phyloP scores from a whole-genome alignment of 495 filamentous ascomycete species.

The Hyphodiscus hymeniophilus region DNA sequence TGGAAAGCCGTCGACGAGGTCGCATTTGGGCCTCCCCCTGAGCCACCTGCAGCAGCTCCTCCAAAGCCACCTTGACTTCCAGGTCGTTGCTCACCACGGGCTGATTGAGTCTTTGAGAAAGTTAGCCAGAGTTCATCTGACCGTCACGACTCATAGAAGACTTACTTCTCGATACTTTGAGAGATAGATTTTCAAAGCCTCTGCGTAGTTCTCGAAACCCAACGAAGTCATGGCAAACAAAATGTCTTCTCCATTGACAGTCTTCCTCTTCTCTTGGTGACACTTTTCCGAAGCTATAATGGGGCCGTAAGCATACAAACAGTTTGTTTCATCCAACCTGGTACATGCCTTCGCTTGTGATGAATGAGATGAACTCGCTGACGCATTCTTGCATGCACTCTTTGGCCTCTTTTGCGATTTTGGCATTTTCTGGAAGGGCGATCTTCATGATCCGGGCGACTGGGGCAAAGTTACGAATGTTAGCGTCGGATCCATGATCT shows the following conservation, averaged over 20 bases:
- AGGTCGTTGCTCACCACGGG: slow-evolving; percentile 63
- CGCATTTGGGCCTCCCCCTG: slow-evolving; percentile 31
- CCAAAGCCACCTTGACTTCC: slow-evolving; percentile 58
- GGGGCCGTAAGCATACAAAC: not conserved
- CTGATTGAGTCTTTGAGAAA: slow-evolving; percentile 58
- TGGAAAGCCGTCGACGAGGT: slow-evolving; percentile 43
- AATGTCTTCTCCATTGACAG: slow-evolving; percentile 97
- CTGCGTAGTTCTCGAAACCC: slow-evolving; percentile 97
- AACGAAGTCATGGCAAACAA: slow-evolving; percentile 98
- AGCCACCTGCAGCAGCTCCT: slow-evolving; percentile 37
- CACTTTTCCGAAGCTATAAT: slow-evolving; percentile 91
- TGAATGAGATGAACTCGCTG: slow-evolving; percentile 99
- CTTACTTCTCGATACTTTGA: slow-evolving; percentile 96
- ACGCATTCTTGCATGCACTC: slow-evolving; percentile 99
- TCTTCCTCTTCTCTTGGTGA: slow-evolving; percentile 98
- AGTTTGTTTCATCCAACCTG: not conserved
- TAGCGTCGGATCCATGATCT: slow-evolving; percentile 56
- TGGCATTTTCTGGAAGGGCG: slow-evolving; percentile 93
- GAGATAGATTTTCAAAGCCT: slow-evolving; percentile 96
- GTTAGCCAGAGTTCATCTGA: slow-evolving; percentile 1
- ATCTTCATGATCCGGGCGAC: slow-evolving; percentile 99
- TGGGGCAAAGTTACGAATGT: slow-evolving; percentile 82
- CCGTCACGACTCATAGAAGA: slow-evolving; percentile 20
- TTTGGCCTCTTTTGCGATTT: slow-evolving; percentile 98
- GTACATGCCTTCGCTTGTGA: slow-evolving; percentile 88